Evolutionary conservation across 805 yeast species (phyloP).

Genomic region (Kodamaea kaohsiungensis): DNA sequence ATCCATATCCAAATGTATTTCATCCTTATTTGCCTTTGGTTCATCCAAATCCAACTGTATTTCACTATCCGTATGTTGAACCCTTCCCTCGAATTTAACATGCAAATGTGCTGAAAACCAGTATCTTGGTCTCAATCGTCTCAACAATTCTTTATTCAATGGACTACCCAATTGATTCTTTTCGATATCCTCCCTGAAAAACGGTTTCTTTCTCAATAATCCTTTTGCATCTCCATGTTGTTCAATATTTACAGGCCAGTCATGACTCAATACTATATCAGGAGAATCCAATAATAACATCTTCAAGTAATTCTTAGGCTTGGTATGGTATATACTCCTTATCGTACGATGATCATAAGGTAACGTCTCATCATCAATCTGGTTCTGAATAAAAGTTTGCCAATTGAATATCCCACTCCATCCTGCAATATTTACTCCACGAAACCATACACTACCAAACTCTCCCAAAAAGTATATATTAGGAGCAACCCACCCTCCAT

Average conservation of each 20-base stretch:
- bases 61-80: constrained; percentile 22
- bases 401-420: constrained; percentile 79
- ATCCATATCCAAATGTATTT: constrained; percentile 22
- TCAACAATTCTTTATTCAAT: constrained; percentile 55
- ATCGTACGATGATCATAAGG: constrained; percentile 52
- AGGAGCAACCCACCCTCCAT: constrained; percentile 94
- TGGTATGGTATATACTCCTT: constrained; percentile 71
- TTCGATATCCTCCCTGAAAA: constrained; percentile 63
- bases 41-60: constrained; percentile 9
- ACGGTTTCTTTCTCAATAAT: constrained; percentile 62
- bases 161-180: constrained; percentile 72
- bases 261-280: constrained; percentile 77
- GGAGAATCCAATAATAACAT: constrained; percentile 43
- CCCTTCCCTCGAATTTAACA: constrained; percentile 62
- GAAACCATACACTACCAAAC: constrained; percentile 69
- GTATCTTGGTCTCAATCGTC: constrained; percentile 55
- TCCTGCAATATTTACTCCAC: constrained; percentile 78
- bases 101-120: constrained; percentile 96
- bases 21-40: constrained; percentile 12
- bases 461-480: constrained; percentile 84
- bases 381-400: constrained; percentile 38
- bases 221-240: constrained; percentile 56
- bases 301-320: constrained; percentile 62
- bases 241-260: constrained; percentile 89
- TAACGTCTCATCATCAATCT: constrained; percentile 40